A percentile compares a stretch with the other conserved stretches of the same genome.
These are phyloP conservation scores for Halenospora varia DNA, from an alignment of 495 filamentous ascomycete genomes.

Conservation along the genomic window DNA sequence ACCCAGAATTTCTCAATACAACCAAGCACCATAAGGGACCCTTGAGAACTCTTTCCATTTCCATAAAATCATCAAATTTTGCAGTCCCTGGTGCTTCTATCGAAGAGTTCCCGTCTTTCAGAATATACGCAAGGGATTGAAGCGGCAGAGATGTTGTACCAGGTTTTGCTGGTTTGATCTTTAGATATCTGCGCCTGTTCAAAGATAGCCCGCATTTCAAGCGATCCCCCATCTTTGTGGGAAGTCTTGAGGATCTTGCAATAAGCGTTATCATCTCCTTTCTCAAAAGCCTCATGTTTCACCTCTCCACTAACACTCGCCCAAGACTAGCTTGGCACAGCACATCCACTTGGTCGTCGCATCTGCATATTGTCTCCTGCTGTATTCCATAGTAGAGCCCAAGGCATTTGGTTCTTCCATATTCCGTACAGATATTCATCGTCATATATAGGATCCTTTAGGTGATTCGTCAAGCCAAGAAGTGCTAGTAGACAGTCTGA, in stretches of 20 bases:
- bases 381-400: background rate
- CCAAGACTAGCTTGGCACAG: background rate
- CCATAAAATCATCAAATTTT: background rate
- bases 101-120: background rate
- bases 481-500: background rate
- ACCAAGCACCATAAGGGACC: background rate
- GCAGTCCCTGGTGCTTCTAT: background rate
- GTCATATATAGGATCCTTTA: background rate
- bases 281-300: background rate
- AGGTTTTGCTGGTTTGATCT: background rate
- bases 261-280: background rate
- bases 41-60: background rate
- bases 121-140: background rate
- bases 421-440: background rate
- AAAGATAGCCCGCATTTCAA: background rate
- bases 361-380: background rate
- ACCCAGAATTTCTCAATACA: background rate
- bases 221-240: background rate
- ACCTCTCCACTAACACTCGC: background rate
- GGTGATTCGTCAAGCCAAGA: background rate
- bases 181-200: background rate
- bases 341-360: background rate
- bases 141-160: background rate
- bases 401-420: background rate
- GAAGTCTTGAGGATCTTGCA: background rate